Evolutionary conservation across 2,329 filamentous ascomycete genomes (phyloP).

Genomic region (Fusarium globosum): DNA sequence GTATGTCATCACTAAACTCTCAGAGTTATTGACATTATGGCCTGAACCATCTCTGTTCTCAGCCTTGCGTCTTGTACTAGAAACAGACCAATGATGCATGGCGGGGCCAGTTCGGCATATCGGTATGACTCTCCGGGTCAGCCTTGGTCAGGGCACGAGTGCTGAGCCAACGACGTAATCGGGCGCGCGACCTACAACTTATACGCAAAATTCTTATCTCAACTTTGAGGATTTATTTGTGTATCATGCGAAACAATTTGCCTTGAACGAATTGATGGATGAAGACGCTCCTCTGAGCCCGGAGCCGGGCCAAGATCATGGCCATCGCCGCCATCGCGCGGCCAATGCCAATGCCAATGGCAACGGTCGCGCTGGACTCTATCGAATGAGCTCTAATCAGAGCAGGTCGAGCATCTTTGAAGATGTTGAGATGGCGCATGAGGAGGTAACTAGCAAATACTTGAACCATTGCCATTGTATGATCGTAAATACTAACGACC

Average conservation of each 20-base stretch:
- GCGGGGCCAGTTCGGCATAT: constrained; percentile 36
- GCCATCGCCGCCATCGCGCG: constrained; percentile 19
- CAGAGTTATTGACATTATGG: background rate
- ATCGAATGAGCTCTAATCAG: constrained; percentile 75
- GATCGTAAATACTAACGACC: background rate
- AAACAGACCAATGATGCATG: constrained; percentile 24
- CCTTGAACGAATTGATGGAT: constrained; percentile 43
- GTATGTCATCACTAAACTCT: background rate
- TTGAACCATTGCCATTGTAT: background rate
- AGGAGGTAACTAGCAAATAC: constrained; percentile 72
- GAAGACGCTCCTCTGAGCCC: constrained; percentile 41
- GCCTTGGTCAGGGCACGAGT: constrained; percentile 37
- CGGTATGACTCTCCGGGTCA: constrained; percentile 27
- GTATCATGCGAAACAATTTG: constrained; percentile 33
- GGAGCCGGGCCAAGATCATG: constrained; percentile 32
- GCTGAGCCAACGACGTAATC: constrained; percentile 42
- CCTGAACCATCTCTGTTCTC: background rate
- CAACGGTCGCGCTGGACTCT: constrained; percentile 55
- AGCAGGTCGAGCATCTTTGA: constrained; percentile 86
- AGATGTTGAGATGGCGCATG: constrained; percentile 98
- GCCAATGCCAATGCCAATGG: constrained; percentile 33
- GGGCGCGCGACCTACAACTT: constrained; percentile 27
- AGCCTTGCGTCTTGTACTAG: constrained; percentile 26
- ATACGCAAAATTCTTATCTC: constrained; percentile 23
- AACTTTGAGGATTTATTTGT: constrained; percentile 1